phyloP scores from a whole-genome alignment of 2,329 filamentous ascomycete genomes.

The Apiospora marii region DNA sequence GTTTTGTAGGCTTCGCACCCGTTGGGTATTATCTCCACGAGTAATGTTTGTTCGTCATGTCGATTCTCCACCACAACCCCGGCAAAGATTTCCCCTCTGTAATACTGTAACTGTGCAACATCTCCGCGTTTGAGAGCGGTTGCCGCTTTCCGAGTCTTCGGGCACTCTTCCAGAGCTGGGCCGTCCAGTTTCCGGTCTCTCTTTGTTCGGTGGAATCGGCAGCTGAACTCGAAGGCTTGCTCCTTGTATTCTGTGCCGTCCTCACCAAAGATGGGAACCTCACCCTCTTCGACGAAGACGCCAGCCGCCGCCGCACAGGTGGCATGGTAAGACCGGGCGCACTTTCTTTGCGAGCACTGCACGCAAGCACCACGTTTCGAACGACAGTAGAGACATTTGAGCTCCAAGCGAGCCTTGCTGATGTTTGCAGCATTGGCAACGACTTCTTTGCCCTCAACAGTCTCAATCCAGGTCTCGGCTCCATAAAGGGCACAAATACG shows the following conservation, averaged over 20 bases:
- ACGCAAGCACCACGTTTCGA: conserved; percentile 96
- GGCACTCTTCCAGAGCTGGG: conserved; percentile 73
- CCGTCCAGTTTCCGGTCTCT: conserved; percentile 78
- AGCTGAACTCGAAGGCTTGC: conserved; percentile 90
- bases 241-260: conserved; percentile 93
- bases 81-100: conserved; percentile 87
- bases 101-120: conserved; percentile 85
- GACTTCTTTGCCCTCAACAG: conserved; percentile 73
- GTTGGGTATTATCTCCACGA: conserved; percentile 85
- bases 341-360: conserved; percentile 95
- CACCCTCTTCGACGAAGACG: conserved; percentile 87
- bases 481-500: conserved; percentile 89
- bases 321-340: conserved; percentile 90
- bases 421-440: conserved; percentile 83
- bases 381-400: conserved; percentile 94
- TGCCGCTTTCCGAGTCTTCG: conserved; percentile 73
- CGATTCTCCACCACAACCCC: conserved; percentile 88
- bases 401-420: conserved; percentile 84
- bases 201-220: conserved; percentile 91
- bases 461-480: conserved; percentile 87
- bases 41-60: conserved; percentile 74
- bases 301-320: conserved; percentile 93
- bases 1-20: conserved; percentile 60
- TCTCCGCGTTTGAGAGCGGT: conserved; percentile 74
- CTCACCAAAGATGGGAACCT: conserved; percentile 86